Base-by-base conservation (phyloP, 306 rosid species). In the Herpetospermum pedunculosum region DNA sequence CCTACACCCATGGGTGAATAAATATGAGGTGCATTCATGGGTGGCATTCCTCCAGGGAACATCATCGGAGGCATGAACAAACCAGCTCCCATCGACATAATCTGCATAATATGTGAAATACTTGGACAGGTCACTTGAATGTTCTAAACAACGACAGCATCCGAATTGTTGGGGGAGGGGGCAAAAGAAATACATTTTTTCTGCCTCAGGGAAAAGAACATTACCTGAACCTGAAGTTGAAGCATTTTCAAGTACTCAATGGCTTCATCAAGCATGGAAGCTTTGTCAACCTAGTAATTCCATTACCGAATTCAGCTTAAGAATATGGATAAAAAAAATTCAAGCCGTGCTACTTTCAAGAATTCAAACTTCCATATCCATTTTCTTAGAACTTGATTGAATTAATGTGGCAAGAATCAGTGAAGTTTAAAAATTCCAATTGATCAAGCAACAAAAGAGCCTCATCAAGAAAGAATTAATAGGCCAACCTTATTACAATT, bases 231-330 rank as follows among this genome's bases (percentile, higher is more conserved):
- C 84, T 92, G 98, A 69, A 90, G 83, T 78, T 92, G 96, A 81
- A 90, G 98, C 15, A 85, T 80, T 86, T 90, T 92, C 25, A 92
- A 84, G 80, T 92, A 92, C 83, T 90, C 98, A 30, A 92, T 92
- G 28, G 95, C 98, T 81, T 90, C 98, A 70, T 92, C 98, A 10
- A 92, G 89, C 98, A 92, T 90, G 54, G 98, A 92, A 77, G 98
- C 95, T 84, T 92, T 92, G 85, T 92, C 96, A 75, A 83, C 89
- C 96, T 92, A 43, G 73, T 12, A 48, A 46, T 47, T 57, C 72
- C 70, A 64, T 48, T 64, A 68, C 75, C 9, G 38, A 57, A 76
- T 67, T 81, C 82, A 81, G 76, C 83, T 69, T 57, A 76, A 25
- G 55, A 6, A 26, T 28, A 23, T 54, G 41, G 43, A 34, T 37